Evolutionary conservation across 139 green algal species (phyloP).

Genomic region (Zygnema cylindricum): DNA sequence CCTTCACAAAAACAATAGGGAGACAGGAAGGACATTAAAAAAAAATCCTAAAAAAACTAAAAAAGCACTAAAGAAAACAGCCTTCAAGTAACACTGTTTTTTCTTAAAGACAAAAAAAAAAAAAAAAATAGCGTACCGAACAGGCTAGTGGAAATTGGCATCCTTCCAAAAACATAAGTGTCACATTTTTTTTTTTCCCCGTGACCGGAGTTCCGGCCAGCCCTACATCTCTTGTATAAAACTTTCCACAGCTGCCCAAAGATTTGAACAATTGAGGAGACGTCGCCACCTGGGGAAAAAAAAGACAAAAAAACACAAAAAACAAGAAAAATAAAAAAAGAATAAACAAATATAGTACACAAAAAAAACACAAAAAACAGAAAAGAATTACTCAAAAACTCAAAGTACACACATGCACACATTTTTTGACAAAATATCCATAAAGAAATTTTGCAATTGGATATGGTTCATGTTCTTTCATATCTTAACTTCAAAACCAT

Average conservation of each 20-base stretch:
- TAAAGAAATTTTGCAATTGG: no score
- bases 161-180: slow-evolving; percentile 81
- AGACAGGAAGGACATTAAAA: no score
- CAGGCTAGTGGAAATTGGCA: slow-evolving; percentile 71
- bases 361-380: not conserved
- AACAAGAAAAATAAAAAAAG: not conserved
- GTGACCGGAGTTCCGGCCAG: not conserved
- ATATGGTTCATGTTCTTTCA: no score
- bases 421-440: no score
- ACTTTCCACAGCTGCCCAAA: slow-evolving; percentile 37
- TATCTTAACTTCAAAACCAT: no score
- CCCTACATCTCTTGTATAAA: slow-evolving; percentile 21
- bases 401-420: no score
- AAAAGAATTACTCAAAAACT: no score
- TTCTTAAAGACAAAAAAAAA: no score
- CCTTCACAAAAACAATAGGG: no score
- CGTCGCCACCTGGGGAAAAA: not conserved
- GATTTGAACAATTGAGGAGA: not conserved
- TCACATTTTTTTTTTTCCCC: slow-evolving; percentile 24
- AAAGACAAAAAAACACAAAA: not conserved
- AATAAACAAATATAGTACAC: not conserved
- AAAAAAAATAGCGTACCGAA: slow-evolving; percentile 65
- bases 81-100: no score
- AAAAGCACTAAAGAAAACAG: no score
- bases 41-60: no score